Evolutionary conservation across 2,329 filamentous ascomycete genomes (phyloP), one percentile per base, ranked within the genome.

Genomic region (Lojkania enalia): DNA sequence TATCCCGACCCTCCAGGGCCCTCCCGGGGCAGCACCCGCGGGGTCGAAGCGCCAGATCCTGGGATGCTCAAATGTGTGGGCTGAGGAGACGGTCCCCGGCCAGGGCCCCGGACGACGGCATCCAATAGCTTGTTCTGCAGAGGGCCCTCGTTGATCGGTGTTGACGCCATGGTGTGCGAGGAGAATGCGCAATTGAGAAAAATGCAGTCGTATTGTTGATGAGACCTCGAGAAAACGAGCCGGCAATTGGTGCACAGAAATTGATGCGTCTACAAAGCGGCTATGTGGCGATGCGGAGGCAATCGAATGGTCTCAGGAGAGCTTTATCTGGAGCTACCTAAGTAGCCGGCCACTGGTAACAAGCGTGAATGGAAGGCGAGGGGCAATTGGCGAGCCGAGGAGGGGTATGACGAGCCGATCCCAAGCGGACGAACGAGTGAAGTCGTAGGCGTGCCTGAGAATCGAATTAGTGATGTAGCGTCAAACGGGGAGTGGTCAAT

Each of bases 61-160:
- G 87, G 85, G 16, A 91, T 79, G 58, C 81, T 87, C 69, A 96
- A 79, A 70, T 96, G 89, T 46, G 89, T 91, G 19, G 91, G 90
- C 67, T 95, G 88, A 18, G 90, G 90, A 43, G 91, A 96, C 18
- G 91, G 88, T 51, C 86, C 81, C 44, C 88, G 83, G 62, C 74
- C 71, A 25, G 76, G 77, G 6, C 75, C 73, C 29, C 76, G 71
- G 40, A 77, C 71, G 46, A 78, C 76, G 55, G 76, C 73, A 41
- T 83, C 78, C 37, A 84, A 73, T 50, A 80, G 72, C 68, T 83
- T 84, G 68, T 84, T 81, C 54, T 75, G 72, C 15, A 29, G 35
- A 30, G 44, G 35, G 36, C 40, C 50, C 33, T 61, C 64, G 46
- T 66, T 61, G 38, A 58, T 49, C 36, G 66, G 64, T 55, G 64